A percentile compares a stretch with the other conserved stretches of the same genome.
Conservation (phyloP, 139 green algal species). For the Eudorina sp. region DNA sequence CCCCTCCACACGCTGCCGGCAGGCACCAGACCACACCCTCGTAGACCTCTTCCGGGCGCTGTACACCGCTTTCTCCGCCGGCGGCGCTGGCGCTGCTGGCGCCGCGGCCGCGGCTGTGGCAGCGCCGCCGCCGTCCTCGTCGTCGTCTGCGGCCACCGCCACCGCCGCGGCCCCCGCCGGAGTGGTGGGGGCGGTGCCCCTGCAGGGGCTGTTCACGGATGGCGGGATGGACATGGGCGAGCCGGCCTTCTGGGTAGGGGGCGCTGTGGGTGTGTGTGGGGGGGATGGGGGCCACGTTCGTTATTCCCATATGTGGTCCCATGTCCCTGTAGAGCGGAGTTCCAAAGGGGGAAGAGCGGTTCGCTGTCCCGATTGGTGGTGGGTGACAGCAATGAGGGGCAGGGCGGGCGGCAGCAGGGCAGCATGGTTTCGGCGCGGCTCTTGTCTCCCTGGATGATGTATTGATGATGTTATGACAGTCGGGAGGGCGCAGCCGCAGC, state of each 20-base stretch:
- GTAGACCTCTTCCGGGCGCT: neutral
- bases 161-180: neutral
- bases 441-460: too few species aligned
- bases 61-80: neutral
- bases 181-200: neutral
- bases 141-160: too few species aligned
- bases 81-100: neutral
- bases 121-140: neutral
- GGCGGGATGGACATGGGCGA: slow-evolving; percentile 35
- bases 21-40: neutral
- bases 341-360: too few species aligned
- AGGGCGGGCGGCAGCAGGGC: too few species aligned
- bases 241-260: slow-evolving; percentile 26
- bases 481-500: too few species aligned
- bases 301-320: too few species aligned
- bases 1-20: neutral
- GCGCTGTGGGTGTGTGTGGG: neutral
- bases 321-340: too few species aligned
- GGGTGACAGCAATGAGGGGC: too few species aligned
- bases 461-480: too few species aligned
- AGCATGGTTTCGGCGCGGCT: too few species aligned
- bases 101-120: neutral
- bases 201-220: slow-evolving; percentile 30
- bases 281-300: too few species aligned
- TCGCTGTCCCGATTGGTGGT: too few species aligned